Base-by-base conservation (phyloP, 1,284 basidiomycete genomes). In the Schizophyllum amplum region DNA sequence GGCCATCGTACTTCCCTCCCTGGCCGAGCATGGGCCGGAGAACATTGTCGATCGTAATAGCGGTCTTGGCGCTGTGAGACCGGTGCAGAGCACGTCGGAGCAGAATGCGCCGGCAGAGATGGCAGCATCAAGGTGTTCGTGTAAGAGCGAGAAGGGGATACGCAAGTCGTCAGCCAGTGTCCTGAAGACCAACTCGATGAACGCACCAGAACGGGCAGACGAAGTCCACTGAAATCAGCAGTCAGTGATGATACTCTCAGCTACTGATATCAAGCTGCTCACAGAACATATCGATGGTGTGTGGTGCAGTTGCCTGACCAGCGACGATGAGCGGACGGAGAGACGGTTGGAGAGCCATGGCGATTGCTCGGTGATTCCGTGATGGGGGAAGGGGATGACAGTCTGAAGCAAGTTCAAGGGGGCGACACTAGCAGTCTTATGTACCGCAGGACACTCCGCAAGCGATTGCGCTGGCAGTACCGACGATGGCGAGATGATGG, bases 251-350 rank as follows among this genome's bases (percentile, higher is more conserved):
- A 9, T 7, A 54, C 26, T 24, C n/a, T 20, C 1, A 42, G 13
- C 47, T 48, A 24, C n/a, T 21, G 11, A 46, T 42, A 21, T 20
- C 5, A 21, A 24, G 24, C 11, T 4, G 68, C 85, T 66, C 66
- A 87, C 88, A 69, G 69, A 90, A 93, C 56, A 94, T 74, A 60
- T 96, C 94, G 57, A 98, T 78, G 1, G 89, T 91, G 67, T 97
- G 92, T 0, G 87, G 84, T 0, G 92, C 81, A 27, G 80, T 70
- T 51, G 75, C 70, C 22, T 68, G 69, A 33, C 94, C 95, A 6
- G 79, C 77, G 62, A 95, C 77, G 52, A 88, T 72, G 52, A 92
- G 78, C 55, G 90, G 84, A 24, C 78, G 74, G 55, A 96, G 82
- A 52, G 82, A 81, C 4, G 89, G 89, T 72, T 88, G 90, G 52